A percentile compares a stretch with the other conserved stretches of the same genome.
Evolutionary conservation across 1,284 basidiomycete genomes (phyloP).

Genomic region (Cutaneotrichosporon daszewskae): DNA sequence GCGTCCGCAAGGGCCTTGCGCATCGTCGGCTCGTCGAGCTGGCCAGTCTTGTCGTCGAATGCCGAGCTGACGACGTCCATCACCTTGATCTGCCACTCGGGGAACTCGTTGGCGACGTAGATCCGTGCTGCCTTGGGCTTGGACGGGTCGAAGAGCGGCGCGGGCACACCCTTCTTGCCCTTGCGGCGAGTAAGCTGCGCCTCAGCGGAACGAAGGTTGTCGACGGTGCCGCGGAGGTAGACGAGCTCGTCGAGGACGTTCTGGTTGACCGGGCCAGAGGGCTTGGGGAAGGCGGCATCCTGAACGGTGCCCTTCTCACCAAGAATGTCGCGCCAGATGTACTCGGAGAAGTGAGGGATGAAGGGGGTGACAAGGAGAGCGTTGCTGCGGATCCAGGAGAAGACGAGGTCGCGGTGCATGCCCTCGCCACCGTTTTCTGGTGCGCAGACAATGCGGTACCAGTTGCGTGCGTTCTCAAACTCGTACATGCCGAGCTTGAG

Average conservation of each 20-base stretch:
- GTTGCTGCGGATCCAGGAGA: conserved; percentile 76
- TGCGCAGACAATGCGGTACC: conserved; percentile 90
- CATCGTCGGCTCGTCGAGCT: conserved; percentile 79
- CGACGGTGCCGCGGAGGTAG: conserved; percentile 53
- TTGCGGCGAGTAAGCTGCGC: conserved; percentile 62
- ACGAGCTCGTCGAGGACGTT: conserved; percentile 62
- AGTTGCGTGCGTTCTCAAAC: conserved; percentile 84
- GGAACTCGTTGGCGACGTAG: conserved; percentile 86
- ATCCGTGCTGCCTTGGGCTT: conserved; percentile 79
- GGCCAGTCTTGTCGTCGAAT: conserved; percentile 58
- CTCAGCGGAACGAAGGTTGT: conserved; percentile 83
- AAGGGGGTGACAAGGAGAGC: conserved; percentile 77
- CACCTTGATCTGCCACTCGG: conserved; percentile 85
- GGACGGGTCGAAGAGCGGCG: conserved; percentile 61
- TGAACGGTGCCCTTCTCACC: conserved; percentile 73
- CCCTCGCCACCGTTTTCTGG: conserved; percentile 59
- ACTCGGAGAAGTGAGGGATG: conserved; percentile 92
- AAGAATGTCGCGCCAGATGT: conserved; percentile 76
- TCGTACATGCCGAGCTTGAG: conserved; percentile 96
- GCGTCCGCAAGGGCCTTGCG: conserved; percentile 62
- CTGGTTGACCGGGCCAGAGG: conserved; percentile 52
- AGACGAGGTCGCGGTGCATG: conserved; percentile 75
- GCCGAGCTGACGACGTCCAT: conserved; percentile 69
- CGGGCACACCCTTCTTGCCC: conserved; percentile 50
- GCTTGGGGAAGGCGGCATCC: conserved; percentile 56